Evolutionary conservation across 225 moss, liverwort and hornwort species (phyloP).

Genomic region (Marchantia paleacea): DNA sequence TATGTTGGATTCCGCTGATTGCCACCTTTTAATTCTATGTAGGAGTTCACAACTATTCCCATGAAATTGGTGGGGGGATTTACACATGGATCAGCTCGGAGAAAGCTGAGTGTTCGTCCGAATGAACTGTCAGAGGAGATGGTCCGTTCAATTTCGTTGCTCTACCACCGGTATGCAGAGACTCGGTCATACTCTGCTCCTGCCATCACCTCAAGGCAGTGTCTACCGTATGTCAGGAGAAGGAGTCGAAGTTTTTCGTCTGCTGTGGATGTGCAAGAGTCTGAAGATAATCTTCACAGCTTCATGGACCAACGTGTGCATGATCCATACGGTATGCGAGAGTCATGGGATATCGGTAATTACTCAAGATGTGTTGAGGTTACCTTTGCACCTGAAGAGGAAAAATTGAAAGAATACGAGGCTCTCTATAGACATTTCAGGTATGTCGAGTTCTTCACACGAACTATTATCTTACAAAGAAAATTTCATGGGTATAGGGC

Average conservation of each 20-base stretch:
- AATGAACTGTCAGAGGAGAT: constrained; percentile 87
- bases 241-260: constrained; percentile 28
- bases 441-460: constrained; percentile 30
- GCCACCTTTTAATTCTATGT: neutral
- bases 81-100: constrained; percentile 29
- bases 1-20: neutral
- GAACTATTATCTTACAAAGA: neutral
- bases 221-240: constrained; percentile 22
- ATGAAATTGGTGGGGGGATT: neutral
- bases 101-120: constrained; percentile 46
- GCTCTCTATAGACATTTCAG: constrained; percentile 56
- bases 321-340: constrained; percentile 66
- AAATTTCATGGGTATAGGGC: neutral
- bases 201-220: constrained; percentile 11
- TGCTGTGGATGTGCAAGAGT: constrained; percentile 29
- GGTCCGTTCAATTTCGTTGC: constrained; percentile 62
- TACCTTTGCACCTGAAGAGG: constrained; percentile 50
- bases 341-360: constrained; percentile 55
- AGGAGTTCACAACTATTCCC: constrained; percentile 27
- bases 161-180: constrained; percentile 56
- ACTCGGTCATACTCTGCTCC: constrained; percentile 28
- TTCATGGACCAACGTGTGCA: constrained; percentile 29
- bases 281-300: constrained; percentile 40
- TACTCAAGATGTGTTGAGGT: constrained; percentile 60
- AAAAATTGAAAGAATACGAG: constrained; percentile 47